phyloP scores from a whole-genome alignment of 139 green algal species.

The Pycnococcus provasolii region DNA sequence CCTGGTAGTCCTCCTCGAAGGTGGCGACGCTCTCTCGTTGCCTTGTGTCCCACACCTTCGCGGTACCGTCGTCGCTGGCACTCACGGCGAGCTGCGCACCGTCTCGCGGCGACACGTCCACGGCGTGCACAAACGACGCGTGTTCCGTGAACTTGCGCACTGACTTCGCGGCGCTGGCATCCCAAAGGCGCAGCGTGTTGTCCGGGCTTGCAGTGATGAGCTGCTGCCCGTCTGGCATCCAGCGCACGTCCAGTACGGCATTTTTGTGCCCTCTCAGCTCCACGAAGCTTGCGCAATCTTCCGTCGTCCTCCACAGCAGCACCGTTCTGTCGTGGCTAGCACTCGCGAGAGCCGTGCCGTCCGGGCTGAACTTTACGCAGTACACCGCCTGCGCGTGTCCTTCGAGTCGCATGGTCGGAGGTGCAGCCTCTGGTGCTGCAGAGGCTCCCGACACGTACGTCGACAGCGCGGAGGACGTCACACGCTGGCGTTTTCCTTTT shows the following conservation, averaged over 20 bases:
- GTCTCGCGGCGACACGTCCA: slow-evolving; percentile 30
- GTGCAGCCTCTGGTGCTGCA: too few species aligned
- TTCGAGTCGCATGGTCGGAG: slow-evolving; percentile 71
- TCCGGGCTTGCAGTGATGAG: slow-evolving; percentile 71
- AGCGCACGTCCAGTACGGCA: slow-evolving; percentile 81
- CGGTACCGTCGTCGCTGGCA: slow-evolving; percentile 74
- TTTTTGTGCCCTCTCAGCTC: slow-evolving; percentile 87
- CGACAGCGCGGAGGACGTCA: too few species aligned
- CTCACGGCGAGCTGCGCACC: slow-evolving; percentile 68
- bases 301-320: slow-evolving; percentile 74
- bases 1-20: slow-evolving; percentile 47
- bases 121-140: slow-evolving; percentile 79
- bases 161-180: slow-evolving; percentile 33
- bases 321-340: slow-evolving; percentile 63
- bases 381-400: slow-evolving; percentile 71
- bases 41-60: slow-evolving; percentile 87
- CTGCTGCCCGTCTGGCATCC: slow-evolving; percentile 65
- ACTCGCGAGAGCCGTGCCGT: slow-evolving; percentile 63
- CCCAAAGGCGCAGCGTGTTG: slow-evolving; percentile 34
- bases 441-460: too few species aligned
- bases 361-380: slow-evolving; percentile 65
- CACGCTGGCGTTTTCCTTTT: too few species aligned
- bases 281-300: slow-evolving; percentile 82
- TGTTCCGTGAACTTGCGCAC: slow-evolving; percentile 83
- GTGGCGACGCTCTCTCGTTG: slow-evolving; percentile 55